Percentiles rank a stretch among this genome's conserved stretches.
Conservation (phyloP, 2,329 filamentous ascomycete species). For the Microsporum audouinii region DNA sequence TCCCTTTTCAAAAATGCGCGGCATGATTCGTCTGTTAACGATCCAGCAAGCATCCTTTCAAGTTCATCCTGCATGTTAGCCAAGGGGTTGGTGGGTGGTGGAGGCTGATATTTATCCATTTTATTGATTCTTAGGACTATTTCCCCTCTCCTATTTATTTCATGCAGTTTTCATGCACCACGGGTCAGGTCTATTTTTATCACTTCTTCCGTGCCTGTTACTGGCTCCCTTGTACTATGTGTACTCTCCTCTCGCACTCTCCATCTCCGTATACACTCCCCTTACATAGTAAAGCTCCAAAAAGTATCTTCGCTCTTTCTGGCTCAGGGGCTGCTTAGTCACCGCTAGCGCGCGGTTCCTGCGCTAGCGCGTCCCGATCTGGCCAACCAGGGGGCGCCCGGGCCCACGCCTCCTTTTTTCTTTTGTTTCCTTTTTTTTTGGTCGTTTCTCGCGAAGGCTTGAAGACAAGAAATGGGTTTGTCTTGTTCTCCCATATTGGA, state of each 20-base stretch:
- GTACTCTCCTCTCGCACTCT: background rate
- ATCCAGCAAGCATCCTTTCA: background rate
- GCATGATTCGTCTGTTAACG: background rate
- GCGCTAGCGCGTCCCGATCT: slow-evolving; percentile 6
- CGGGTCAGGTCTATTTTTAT: background rate
- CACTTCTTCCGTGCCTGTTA: background rate
- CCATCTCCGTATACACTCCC: no score
- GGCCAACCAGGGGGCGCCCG: background rate
- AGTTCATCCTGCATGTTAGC: background rate
- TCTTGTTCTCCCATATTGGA: no score
- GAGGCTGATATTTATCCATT: slow-evolving; percentile 1
- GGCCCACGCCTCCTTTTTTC: background rate
- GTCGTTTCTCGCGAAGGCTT: background rate
- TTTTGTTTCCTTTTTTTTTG: background rate
- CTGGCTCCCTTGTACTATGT: no score
- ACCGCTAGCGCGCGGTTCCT: slow-evolving; percentile 6
- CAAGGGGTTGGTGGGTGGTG: background rate
- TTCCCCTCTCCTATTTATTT: background rate
- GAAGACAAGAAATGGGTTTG: no score
- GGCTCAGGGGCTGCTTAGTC: slow-evolving; percentile 5
- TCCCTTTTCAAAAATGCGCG: background rate
- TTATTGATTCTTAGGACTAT: background rate
- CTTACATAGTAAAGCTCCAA: background rate
- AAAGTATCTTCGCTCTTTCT: background rate
- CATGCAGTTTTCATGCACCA: background rate